phyloP scores from a whole-genome alignment of 208 protist species.

The Borovskyia barvae region DNA sequence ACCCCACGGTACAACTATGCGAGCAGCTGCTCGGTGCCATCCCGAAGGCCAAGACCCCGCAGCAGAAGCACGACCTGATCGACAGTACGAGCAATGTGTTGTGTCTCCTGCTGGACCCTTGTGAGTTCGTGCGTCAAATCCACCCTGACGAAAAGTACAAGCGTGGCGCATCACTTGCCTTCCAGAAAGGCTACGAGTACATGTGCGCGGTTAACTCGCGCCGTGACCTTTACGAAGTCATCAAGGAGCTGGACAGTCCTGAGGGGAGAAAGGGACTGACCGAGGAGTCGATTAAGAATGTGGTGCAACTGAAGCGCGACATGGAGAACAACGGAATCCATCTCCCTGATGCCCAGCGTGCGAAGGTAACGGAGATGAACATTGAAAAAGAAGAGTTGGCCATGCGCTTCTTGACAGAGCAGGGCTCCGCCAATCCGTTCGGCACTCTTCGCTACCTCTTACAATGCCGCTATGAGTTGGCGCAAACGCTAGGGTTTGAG shows the following conservation, averaged over 20 bases:
- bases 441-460: slow-evolving; percentile 79
- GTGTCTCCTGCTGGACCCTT: slow-evolving; percentile 90
- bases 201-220: slow-evolving; percentile 91
- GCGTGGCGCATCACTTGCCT: slow-evolving; percentile 68
- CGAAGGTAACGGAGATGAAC: slow-evolving; percentile 82
- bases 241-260: slow-evolving; percentile 68
- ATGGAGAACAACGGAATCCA: slow-evolving; percentile 94
- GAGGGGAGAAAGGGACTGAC: slow-evolving; percentile 63
- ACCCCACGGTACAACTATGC: slow-evolving; percentile 72
- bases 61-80: slow-evolving; percentile 89
- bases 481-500: slow-evolving; percentile 78
- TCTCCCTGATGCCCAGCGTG: slow-evolving; percentile 70
- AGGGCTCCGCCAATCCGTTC: slow-evolving; percentile 70
- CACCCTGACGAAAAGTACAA: slow-evolving; percentile 88
- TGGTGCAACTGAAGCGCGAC: slow-evolving; percentile 84
- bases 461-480: slow-evolving; percentile 79
- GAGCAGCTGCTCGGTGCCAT: slow-evolving; percentile 75
- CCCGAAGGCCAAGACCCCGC: slow-evolving; percentile 52
- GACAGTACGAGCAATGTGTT: slow-evolving; percentile 91
- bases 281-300: slow-evolving; percentile 87
- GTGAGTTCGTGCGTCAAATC: slow-evolving; percentile 91
- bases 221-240: slow-evolving; percentile 83
- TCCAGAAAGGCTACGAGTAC: slow-evolving; percentile 86
- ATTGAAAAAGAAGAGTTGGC: slow-evolving; percentile 88
- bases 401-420: slow-evolving; percentile 79